phyloP scores from a whole-genome alignment of 306 rosid species.

The Prunus campanulata region DNA sequence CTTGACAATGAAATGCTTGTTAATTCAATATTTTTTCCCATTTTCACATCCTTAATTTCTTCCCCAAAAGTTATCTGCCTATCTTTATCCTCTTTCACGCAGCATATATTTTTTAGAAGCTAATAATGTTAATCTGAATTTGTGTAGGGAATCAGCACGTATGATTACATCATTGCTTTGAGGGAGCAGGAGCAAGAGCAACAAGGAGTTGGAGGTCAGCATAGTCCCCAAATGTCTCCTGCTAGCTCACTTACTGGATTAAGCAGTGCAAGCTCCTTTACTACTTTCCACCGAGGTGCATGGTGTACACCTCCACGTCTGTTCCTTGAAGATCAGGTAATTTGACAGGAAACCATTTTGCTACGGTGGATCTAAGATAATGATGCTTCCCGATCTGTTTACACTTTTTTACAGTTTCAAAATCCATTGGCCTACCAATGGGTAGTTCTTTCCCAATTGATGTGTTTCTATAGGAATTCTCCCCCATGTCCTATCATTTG shows the following conservation, averaged over 20 bases:
- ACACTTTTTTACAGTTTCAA: not conserved
- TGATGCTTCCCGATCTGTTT: not conserved
- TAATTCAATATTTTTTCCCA: not conserved
- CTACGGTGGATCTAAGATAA: not conserved
- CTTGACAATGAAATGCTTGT: not conserved
- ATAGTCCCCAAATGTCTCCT: constrained; percentile 95
- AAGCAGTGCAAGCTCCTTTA: constrained; percentile 95
- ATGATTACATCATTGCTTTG: constrained; percentile 94
- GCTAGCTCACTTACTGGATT: constrained; percentile 95
- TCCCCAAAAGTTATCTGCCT: not conserved
- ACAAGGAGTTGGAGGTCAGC: constrained; percentile 88
- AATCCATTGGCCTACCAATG: not conserved
- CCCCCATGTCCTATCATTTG: not conserved
- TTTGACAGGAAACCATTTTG: constrained; percentile 2
- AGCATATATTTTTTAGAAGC: not conserved
- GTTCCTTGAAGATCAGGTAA: constrained; percentile 95
- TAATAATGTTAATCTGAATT: not conserved
- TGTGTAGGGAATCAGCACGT: constrained; percentile 88
- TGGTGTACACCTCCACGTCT: constrained; percentile 99
- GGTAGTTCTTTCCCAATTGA: not conserved
- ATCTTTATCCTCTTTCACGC: not conserved
- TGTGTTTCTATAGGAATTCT: not conserved
- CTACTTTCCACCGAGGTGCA: constrained; percentile 81
- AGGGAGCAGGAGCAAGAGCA: constrained; percentile 96
- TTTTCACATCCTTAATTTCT: not conserved